Evolutionary conservation across 164 flowering plant genomes (phyloP), one percentile per base, ranked within the genome.

Genomic region (Aristolochia californica): DNA sequence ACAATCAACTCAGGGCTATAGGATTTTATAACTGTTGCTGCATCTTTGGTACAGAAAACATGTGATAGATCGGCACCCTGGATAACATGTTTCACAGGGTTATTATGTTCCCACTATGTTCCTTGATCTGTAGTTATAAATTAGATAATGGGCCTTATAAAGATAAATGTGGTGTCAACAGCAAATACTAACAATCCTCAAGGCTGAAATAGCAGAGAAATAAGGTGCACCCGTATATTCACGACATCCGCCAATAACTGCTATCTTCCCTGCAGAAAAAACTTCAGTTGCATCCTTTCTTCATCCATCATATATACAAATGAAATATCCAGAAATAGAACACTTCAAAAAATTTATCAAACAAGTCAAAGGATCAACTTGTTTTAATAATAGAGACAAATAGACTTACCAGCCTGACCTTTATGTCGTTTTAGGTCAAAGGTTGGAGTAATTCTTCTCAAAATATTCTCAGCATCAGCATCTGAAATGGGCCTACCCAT

Each of bases 201-300:
- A 63, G 48, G 99, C 99, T 25, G 99, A 93, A 68, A 93, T 89
- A 52, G 97, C 97, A 18, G 99, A 80, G 68, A 93, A 93, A 71
- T 93, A 93, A 50, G 99, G 99, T 49, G 99, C 99, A 27, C 99
- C 99, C 13, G 99, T 93, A 76, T 93, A 93, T 64, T 93, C 99
- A 34, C 97, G 83, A 69, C 99, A 93, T 16, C 99, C 99, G 48
- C 99, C 99, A 68, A 93, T 69, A 55, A 93, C 91, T 59, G 97
- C 99, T 47, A 94, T 74, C 77, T 85, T 94, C 62, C 99, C 99
- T 94, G 80, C 55, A 45, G 50, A 59, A 63, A 2, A 12, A 28
- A 27, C 30, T 50, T 34, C 21, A 17, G 58, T 55, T 34, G 40
- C 40, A 34, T 34, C 40, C 40, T 34, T 2, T 34, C 40, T 34